phyloP scores from a whole-genome alignment of 164 flowering plant genomes.

The Buxus sempervirens region DNA sequence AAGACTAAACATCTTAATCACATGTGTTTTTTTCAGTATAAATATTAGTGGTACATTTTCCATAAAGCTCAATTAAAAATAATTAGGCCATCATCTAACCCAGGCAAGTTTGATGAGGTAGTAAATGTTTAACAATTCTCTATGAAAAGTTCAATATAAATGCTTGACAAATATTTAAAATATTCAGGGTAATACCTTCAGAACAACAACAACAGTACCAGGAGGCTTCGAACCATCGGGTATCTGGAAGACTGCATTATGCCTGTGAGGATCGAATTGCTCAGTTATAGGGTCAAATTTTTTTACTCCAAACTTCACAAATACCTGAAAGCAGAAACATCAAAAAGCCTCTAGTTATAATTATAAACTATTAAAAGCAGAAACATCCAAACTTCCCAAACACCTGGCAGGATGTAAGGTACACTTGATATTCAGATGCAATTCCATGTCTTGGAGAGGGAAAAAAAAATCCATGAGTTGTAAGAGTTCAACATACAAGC shows the following conservation, averaged over 20 bases:
- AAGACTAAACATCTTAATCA: neutral
- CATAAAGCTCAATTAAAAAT: neutral
- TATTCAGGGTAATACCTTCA: constrained; percentile 53
- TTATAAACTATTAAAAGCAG: neutral
- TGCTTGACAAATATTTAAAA: neutral
- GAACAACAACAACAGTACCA: constrained; percentile 66
- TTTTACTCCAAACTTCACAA: constrained; percentile 68
- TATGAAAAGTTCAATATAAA: neutral
- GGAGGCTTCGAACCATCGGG: constrained; percentile 76
- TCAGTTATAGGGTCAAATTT: constrained; percentile 69
- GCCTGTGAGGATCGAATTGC: constrained; percentile 83
- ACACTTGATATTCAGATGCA: too few species aligned
- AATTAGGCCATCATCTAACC: too few species aligned
- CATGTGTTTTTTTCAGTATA: neutral
- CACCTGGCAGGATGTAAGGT: neutral
- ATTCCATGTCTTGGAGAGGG: too few species aligned
- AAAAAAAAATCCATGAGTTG: too few species aligned
- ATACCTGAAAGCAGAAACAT: constrained; percentile 51
- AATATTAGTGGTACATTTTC: neutral
- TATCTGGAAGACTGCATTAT: constrained; percentile 74
- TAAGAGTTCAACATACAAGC: too few species aligned
- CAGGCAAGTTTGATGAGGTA: too few species aligned
- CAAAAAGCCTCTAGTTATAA: neutral
- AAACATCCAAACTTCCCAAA: neutral
- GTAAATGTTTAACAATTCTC: neutral